phyloP scores from a whole-genome alignment of 139 green algal species.

The Pleodorina starrii region DNA sequence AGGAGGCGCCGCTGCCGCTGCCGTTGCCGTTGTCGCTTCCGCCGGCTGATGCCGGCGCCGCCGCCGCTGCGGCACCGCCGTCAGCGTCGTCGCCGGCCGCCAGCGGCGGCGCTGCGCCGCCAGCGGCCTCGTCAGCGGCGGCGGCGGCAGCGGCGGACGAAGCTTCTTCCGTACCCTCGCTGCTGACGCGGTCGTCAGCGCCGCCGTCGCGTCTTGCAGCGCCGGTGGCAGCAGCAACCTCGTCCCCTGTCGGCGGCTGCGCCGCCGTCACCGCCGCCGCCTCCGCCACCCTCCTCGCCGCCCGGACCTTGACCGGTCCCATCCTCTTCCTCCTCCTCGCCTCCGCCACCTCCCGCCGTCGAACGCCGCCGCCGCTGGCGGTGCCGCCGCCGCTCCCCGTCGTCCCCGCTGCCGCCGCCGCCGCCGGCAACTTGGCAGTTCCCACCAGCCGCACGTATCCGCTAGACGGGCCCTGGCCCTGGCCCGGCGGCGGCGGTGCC shows the following conservation, averaged over 20 bases:
- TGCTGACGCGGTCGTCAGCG: not conserved
- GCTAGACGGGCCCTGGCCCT: not conserved
- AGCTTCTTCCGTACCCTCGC: not conserved
- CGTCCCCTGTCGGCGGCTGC: no score
- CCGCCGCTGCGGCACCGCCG: not conserved
- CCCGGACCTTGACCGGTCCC: not conserved
- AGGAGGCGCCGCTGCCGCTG: not conserved
- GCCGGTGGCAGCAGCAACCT: no score
- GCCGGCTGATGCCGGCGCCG: not conserved
- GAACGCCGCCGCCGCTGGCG: not conserved
- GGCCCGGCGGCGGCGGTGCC: no score
- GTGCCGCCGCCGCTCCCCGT: not conserved
- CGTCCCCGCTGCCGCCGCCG: not conserved
- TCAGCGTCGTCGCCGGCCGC: not conserved
- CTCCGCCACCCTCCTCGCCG: not conserved
- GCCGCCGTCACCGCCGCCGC: no score
- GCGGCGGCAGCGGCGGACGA: not conserved
- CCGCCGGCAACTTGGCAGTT: conserved; percentile 59
- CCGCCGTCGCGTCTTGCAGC: no score
- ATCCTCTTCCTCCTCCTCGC: not conserved
- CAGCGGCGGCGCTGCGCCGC: not conserved
- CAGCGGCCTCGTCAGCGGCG: not conserved
- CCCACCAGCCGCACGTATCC: conserved; percentile 72
- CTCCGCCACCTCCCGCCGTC: not conserved
- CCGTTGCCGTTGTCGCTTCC: not conserved